Evolutionary conservation across 768 basidiomycete species (phyloP), one percentile per base, ranked within the genome.

Genomic region (Agaricus bisporus): DNA sequence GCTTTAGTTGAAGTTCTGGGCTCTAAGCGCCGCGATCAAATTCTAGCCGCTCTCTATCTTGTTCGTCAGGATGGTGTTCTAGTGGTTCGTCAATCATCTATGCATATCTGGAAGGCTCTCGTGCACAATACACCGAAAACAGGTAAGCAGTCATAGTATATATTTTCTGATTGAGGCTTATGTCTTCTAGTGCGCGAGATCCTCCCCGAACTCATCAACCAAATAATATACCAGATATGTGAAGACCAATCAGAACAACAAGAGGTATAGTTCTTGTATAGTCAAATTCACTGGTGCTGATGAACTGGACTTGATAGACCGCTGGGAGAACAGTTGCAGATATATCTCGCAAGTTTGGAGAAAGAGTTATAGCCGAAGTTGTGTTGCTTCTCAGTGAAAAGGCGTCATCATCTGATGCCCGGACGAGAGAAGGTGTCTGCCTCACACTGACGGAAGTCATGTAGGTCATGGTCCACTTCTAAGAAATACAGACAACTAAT

Each of bases 61-160:
- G 90, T 94, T 49, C 85, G 95, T 43, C 95, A 98, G 67, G 97
- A 98, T 67, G 79, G 89, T 11, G 91, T 97, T 59, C 84, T 82
- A 39, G 80, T 85, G 42, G 95, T 98, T 36, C 84, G 95, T 38
- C 90, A 92, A 65, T 83, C 92, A 2, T 90, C 95, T 0, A 82
- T 95, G 42, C 92, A 92, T 54, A 97, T 98, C 58, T 99, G 97
- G 97, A 98, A 98, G 70, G 95, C 93, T 4, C 76, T 98, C 58
- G 95, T 99, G 9, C 82, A 92, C 66, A 98, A 95, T 61, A 95
- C 93, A 0, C 94, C 92, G 5, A 77, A 87, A 42, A 95, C 93
- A 59, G 86, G 92, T 92, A 64, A 53, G 72, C 42, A 46, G 32
- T 49, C 35, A 29, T 44, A 17, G 25, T 18, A 10, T 9, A 14